phyloP scores from a whole-genome alignment of 2,329 filamentous ascomycete genomes.

The Tolypocladium tundrense region DNA sequence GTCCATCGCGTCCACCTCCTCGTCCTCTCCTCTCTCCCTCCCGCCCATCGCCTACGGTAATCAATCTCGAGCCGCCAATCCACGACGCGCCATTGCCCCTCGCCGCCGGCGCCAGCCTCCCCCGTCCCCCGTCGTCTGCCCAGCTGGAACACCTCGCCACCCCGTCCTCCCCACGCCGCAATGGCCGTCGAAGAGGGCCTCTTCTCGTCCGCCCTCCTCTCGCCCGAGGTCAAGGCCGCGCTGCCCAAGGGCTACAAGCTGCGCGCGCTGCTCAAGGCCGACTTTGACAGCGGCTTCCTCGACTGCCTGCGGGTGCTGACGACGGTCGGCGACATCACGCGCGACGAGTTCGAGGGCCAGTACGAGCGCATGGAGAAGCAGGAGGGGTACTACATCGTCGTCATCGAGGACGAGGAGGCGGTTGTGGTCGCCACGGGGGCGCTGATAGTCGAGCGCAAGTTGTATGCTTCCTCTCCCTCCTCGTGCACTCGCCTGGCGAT shows the following conservation, averaged over 20 bases:
- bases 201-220: slow-evolving; percentile 70
- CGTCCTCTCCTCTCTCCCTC: background rate
- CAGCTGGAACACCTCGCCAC: background rate
- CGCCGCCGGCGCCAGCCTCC: background rate
- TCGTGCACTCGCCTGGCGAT: no score
- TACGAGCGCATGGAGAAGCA: slow-evolving; percentile 73
- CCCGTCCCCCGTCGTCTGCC: slow-evolving; percentile 1
- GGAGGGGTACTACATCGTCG: slow-evolving; percentile 76
- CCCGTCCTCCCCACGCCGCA: background rate
- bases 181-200: slow-evolving; percentile 42
- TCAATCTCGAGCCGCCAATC: background rate
- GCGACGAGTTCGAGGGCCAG: slow-evolving; percentile 64
- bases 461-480: slow-evolving; percentile 44
- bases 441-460: slow-evolving; percentile 87
- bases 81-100: no score
- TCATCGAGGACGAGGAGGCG: slow-evolving; percentile 61
- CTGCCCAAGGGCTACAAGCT: slow-evolving; percentile 77
- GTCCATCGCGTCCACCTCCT: background rate
- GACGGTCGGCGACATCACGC: slow-evolving; percentile 77
- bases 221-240: slow-evolving; percentile 57
- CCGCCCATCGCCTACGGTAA: background rate
- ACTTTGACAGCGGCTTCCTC: slow-evolving; percentile 76
- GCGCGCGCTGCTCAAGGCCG: slow-evolving; percentile 66
- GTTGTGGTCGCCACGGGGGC: slow-evolving; percentile 84
- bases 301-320: slow-evolving; percentile 87